phyloP scores from a whole-genome alignment of 192 early-diverging fungal genomes.

The Umbelopsis vinacea region DNA sequence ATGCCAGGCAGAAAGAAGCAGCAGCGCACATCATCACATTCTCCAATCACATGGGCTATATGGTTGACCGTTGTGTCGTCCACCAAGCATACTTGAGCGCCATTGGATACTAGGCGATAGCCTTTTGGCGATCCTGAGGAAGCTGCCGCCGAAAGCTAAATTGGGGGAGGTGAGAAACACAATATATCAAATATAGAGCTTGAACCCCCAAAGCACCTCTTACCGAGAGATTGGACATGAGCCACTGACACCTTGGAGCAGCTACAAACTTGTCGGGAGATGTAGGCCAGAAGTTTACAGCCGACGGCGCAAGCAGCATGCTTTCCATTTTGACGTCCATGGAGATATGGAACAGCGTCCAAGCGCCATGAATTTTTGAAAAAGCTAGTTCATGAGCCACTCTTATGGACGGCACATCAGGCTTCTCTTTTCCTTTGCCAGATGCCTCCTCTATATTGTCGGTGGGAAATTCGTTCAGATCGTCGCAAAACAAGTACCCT shows the following conservation, averaged over 20 bases:
- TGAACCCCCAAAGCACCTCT: background rate
- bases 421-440: background rate
- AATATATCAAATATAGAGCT: background rate
- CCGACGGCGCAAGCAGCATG: background rate
- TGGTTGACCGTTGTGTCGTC: slow-evolving; percentile 3
- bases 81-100: background rate
- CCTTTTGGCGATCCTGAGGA: slow-evolving; percentile 11
- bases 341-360: background rate
- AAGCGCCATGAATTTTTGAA: background rate
- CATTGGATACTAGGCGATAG: slow-evolving; percentile 9
- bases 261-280: slow-evolving; percentile 3
- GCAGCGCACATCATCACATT: slow-evolving; percentile 2
- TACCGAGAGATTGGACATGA: slow-evolving; percentile 21
- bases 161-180: background rate
- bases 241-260: slow-evolving; percentile 5
- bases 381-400: background rate
- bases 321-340: background rate
- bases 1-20: slow-evolving; percentile 3
- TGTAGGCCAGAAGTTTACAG: slow-evolving; percentile 2
- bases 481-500: slow-evolving; percentile 1
- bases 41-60: slow-evolving; percentile 13
- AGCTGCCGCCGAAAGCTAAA: slow-evolving; percentile 4
- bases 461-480: background rate
- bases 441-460: background rate
- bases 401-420: background rate